Conservation (phyloP, 352 stramenopile species). For the Bremia lactucae region DNA sequence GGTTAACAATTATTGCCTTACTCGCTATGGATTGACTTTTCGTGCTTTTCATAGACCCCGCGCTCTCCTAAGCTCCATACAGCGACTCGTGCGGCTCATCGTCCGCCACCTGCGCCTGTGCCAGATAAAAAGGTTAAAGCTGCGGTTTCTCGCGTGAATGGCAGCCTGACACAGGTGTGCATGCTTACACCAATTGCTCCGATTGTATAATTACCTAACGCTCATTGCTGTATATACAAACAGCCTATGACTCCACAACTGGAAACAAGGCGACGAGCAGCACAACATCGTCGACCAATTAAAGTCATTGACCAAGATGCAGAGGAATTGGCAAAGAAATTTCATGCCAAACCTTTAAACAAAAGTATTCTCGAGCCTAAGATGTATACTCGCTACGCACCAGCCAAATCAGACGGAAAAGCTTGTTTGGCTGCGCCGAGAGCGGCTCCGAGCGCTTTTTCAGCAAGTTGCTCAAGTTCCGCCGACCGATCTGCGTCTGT, state of each 20-base stretch:
- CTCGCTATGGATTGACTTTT: too few relatives aligned
- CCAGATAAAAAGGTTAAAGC: conserved; percentile 19
- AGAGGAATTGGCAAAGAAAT: conserved; percentile 66
- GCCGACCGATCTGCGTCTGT: conserved; percentile 23
- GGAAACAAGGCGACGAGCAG: conserved; percentile 47
- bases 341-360: conserved; percentile 60
- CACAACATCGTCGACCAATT: conserved; percentile 39
- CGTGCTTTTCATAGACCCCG: conserved; percentile 4
- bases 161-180: conserved; percentile 30
- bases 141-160: conserved; percentile 9
- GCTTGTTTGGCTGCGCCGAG: conserved; percentile 28
- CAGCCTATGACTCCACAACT: conserved; percentile 56
- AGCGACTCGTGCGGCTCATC: conserved; percentile 26
- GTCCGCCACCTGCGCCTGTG: conserved; percentile 15
- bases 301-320: conserved; percentile 58
- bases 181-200: neutral
- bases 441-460: conserved; percentile 34
- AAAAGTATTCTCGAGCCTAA: conserved; percentile 39
- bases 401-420: conserved; percentile 21
- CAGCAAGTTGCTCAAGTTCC: conserved; percentile 20
- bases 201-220: neutral
- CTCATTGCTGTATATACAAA: conserved; percentile 2
- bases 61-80: conserved; percentile 36
- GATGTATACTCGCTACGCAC: conserved; percentile 17
- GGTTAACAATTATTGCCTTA: too few relatives aligned